These are phyloP conservation scores for Boletus insuetus DNA, from an alignment of 768 basidiomycete genomes.

Conservation along the genomic window DNA sequence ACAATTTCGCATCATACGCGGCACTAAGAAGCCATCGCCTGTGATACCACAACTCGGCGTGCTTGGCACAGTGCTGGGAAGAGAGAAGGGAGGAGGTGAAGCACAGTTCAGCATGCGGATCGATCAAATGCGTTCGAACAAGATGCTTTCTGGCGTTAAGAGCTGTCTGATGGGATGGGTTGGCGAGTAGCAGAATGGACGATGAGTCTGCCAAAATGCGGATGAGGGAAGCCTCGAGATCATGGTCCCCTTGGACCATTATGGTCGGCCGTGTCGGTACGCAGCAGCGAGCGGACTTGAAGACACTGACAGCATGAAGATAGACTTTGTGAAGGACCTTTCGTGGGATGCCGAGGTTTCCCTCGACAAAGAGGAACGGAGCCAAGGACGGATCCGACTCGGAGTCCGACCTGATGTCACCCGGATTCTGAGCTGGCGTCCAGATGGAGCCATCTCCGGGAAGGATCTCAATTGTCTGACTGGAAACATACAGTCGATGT, in stretches of 20 bases:
- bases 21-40: constrained; percentile 58
- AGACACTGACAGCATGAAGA: constrained; percentile 39
- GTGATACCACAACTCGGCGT: constrained; percentile 69
- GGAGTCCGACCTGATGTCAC: constrained; percentile 5
- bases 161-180: constrained; percentile 69
- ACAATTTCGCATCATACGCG: constrained; percentile 26
- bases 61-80: constrained; percentile 55
- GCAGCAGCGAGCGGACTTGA: constrained; percentile 27
- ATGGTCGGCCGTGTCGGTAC: neutral
- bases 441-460: constrained; percentile 55
- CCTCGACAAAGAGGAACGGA: constrained; percentile 57
- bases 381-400: constrained; percentile 21
- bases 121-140: constrained; percentile 36
- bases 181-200: constrained; percentile 55
- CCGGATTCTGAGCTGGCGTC: constrained; percentile 20
- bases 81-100: constrained; percentile 48
- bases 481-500: constrained; percentile 2
- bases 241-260: neutral
- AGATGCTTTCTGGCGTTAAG: constrained; percentile 59
- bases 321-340: constrained; percentile 55
- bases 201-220: constrained; percentile 34
- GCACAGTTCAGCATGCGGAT: constrained; percentile 45
- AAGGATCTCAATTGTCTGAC: constrained; percentile 55
- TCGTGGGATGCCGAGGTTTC: constrained; percentile 64
- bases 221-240: constrained; percentile 8